These are phyloP conservation scores for Phytophthora pini DNA, from an alignment of 352 stramenopile genomes.

Conservation along the genomic window DNA sequence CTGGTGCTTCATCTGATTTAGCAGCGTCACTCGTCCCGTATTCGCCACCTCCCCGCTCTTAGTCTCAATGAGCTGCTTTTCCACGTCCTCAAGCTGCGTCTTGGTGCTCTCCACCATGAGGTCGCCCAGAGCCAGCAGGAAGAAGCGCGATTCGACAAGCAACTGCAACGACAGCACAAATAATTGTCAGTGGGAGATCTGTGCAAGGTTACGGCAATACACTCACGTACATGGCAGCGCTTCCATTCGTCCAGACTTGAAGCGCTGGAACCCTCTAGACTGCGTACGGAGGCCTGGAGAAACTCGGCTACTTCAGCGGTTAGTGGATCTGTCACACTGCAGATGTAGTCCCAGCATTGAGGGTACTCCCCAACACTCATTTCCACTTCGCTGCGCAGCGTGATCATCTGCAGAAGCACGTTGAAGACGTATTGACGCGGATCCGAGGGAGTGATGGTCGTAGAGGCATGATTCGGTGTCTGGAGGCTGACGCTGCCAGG, in stretches of 20 bases:
- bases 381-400: slow-evolving; percentile 73
- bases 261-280: slow-evolving; percentile 30
- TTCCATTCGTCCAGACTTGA: slow-evolving; percentile 50
- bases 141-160: slow-evolving; percentile 80
- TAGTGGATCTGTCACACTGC: slow-evolving; percentile 57
- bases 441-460: slow-evolving; percentile 45
- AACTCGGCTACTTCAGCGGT: slow-evolving; percentile 56
- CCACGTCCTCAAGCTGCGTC: slow-evolving; percentile 52
- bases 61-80: slow-evolving; percentile 52
- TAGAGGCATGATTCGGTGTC: slow-evolving; percentile 20
- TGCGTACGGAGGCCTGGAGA: slow-evolving; percentile 42
- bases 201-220: background rate
- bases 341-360: slow-evolving; percentile 65
- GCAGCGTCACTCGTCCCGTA: slow-evolving; percentile 50
- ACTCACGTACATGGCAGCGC: slow-evolving; percentile 64
- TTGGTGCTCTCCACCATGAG: slow-evolving; percentile 63
- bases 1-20: slow-evolving; percentile 83
- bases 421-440: slow-evolving; percentile 85
- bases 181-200: background rate
- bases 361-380: slow-evolving; percentile 64
- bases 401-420: slow-evolving; percentile 80
- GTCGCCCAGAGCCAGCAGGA: slow-evolving; percentile 60
- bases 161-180: slow-evolving; percentile 37
- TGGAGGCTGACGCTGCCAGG: slow-evolving; percentile 32
- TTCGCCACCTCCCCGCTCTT: slow-evolving; percentile 44